Base-by-base conservation (phyloP, 2,329 filamentous ascomycete species). In the Xylaria sp. region DNA sequence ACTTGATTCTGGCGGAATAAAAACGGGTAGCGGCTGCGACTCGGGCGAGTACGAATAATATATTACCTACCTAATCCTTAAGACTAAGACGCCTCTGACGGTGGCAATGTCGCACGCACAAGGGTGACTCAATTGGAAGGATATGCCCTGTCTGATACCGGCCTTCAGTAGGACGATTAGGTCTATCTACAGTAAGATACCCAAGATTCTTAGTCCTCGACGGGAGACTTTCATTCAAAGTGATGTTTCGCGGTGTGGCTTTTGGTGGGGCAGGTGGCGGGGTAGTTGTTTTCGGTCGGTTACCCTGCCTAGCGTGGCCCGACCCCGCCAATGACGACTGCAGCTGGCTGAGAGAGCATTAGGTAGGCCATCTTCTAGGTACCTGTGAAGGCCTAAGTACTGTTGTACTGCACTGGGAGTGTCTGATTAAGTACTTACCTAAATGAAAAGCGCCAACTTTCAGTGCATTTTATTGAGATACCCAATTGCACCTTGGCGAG, bases 271-370 rank as follows among this genome's bases (percentile, higher is more conserved):
- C 50, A 57, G 3, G 52, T 66, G 63, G 68, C 66, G 68, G 65
- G 66, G 68, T 68, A 62, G 52, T 43, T 45, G 28, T 28, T 36
- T n/a, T 25, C 32, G 18, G 50, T 58, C 20, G 39, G 50, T n/a
- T 34, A 15, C 50, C 50, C 9, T 45, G 36, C 32, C 50, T 56
- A 59, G 52, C 20, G 50, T 34, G 2, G 39, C 39, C n/a, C 7
- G 53, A 62, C 59, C 64, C 66, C 66, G 45, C 66, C 68, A 66
- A 68, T 69, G 66, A 68, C 63, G 62, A 62, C n/a, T 41, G 34
- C 34, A n/a, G 56, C 25, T 25, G 18, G n/a, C n/a, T n/a, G n/a
- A n/a, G n/a, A n/a, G n/a, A n/a, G n/a, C n/a, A n/a, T n/a, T n/a
- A n/a, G n/a, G n/a, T 45, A 45, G 41, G 41, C 41, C 41, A 45